Conservation (phyloP, 164 flowering plant genomes). For the Amborella trichopoda region DNA sequence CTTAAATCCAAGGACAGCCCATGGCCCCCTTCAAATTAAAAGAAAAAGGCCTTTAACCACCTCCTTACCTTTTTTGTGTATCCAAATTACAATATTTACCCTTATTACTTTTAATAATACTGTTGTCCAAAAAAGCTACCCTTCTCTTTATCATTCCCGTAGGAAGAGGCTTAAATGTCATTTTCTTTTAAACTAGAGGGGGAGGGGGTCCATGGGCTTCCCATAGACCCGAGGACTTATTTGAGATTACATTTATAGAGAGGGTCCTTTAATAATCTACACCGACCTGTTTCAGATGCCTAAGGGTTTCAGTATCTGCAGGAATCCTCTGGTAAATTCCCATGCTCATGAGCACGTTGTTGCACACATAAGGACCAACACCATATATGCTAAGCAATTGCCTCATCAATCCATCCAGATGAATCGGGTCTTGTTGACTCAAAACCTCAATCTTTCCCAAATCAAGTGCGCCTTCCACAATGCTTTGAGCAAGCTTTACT, state of each 20-base stretch:
- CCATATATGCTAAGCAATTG: constrained; percentile 34
- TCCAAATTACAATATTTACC: too few species aligned
- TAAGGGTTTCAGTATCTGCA: constrained; percentile 43
- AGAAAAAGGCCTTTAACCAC: too few species aligned
- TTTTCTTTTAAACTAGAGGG: too few species aligned
- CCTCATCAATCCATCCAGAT: constrained; percentile 17
- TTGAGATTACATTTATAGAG: not conserved
- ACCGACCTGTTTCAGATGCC: constrained; percentile 47
- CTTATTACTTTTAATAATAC: too few species aligned
- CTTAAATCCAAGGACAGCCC: too few species aligned
- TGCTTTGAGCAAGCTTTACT: constrained; percentile 27
- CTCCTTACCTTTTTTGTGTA: too few species aligned
- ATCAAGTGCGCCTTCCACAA: constrained; percentile 26
- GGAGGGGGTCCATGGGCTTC: too few species aligned
- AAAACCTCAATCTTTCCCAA: constrained; percentile 15
- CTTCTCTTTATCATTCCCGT: too few species aligned
- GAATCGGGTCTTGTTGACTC: constrained; percentile 11
- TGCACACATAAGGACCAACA: constrained; percentile 45
- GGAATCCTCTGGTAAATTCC: constrained; percentile 58
- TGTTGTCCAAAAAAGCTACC: too few species aligned
- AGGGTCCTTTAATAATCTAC: not conserved
- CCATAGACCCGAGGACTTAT: too few species aligned
- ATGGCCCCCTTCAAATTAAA: too few species aligned
- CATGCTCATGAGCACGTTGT: constrained; percentile 52
- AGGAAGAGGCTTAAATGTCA: too few species aligned